Conservation (phyloP, 208 protist genomes). For the Phytomonas sp. region DNA sequence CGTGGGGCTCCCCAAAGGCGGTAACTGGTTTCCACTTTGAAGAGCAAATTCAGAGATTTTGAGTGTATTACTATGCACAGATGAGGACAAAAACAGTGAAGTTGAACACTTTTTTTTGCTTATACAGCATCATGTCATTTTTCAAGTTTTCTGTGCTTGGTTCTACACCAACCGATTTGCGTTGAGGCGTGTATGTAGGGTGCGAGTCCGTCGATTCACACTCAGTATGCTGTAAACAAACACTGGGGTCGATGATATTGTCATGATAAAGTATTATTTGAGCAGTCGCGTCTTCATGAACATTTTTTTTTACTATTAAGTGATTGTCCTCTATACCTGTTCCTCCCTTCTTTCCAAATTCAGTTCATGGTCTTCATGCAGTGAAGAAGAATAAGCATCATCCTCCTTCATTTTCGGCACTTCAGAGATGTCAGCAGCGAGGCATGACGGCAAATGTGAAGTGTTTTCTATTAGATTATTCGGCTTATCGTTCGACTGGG, state of each 20-base stretch:
- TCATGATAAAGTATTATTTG: neutral
- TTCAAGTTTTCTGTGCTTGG: neutral
- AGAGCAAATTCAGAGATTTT: neutral
- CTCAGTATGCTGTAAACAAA: neutral
- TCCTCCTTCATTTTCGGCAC: neutral
- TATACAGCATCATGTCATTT: neutral
- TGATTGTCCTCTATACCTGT: neutral
- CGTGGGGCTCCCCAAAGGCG: conserved; percentile 26
- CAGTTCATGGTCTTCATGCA: neutral
- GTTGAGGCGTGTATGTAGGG: neutral
- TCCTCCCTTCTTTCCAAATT: neutral
- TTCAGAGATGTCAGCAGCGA: neutral
- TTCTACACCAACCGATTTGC: neutral
- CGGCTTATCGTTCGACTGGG: neutral
- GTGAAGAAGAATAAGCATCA: neutral
- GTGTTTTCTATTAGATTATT: neutral
- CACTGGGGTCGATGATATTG: neutral
- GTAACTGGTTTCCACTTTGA: neutral
- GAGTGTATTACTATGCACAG: neutral
- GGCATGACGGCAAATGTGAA: neutral
- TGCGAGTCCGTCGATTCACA: neutral
- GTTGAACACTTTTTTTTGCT: conserved; percentile 8
- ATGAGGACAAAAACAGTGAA: neutral
- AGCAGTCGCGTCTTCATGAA: neutral
- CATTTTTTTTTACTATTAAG: neutral